These are phyloP conservation scores for Salix arbutifolia DNA, from an alignment of 345 rosid species.

Conservation along the genomic window DNA sequence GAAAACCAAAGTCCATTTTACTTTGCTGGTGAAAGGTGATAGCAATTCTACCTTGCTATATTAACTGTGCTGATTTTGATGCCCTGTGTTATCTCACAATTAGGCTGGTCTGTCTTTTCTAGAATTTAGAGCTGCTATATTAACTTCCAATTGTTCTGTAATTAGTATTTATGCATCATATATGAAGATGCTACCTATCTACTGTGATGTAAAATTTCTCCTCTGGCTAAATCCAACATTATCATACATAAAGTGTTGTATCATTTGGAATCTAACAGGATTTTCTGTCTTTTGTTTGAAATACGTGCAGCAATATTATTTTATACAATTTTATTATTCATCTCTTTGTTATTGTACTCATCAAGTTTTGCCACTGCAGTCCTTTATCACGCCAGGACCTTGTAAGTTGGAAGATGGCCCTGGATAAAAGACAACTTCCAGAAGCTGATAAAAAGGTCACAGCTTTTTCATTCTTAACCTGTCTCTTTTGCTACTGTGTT, in stretches of 20 bases:
- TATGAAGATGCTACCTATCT: neutral
- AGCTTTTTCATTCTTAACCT: neutral
- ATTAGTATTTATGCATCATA: neutral
- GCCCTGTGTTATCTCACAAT: neutral
- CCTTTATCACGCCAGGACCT: constrained; percentile 92
- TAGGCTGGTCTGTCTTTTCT: neutral
- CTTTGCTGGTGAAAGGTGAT: constrained; percentile 81
- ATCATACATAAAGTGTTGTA: neutral
- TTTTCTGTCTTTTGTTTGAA: neutral
- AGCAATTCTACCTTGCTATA: constrained; percentile 2
- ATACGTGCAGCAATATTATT: neutral
- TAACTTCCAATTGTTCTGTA: neutral
- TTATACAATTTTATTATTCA: neutral
- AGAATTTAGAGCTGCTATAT: neutral
- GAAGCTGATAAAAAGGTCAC: constrained; percentile 76
- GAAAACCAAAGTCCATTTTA: constrained; percentile 39
- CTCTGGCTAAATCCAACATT: neutral
- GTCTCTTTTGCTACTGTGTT: neutral
- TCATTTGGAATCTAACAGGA: neutral
- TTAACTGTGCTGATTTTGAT: neutral
- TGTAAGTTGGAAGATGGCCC: constrained; percentile 93
- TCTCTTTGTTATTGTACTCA: constrained; percentile 6
- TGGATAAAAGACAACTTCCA: constrained; percentile 77
- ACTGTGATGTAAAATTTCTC: neutral
- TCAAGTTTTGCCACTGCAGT: constrained; percentile 33